These are phyloP conservation scores for Teratosphaeria viscida DNA, from an alignment of 2,329 filamentous ascomycete genomes.

Conservation along the genomic window DNA sequence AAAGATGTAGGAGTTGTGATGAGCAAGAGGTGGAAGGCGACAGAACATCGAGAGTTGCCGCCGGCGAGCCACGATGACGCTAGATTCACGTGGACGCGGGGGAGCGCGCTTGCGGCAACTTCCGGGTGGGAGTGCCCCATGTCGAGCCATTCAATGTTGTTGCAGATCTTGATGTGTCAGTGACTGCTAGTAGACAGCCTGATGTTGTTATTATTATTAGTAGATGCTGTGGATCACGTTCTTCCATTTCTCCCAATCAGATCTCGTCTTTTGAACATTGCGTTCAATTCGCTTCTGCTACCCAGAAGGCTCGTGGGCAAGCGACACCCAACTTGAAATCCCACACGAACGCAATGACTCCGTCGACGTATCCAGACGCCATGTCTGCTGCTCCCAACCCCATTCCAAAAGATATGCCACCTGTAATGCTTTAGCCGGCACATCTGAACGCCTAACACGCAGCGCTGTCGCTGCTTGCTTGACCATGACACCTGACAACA, in stretches of 20 bases:
- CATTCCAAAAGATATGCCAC: too few relatives aligned
- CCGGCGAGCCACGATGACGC: neutral
- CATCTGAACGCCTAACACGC: neutral
- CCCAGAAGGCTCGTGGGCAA: too few relatives aligned
- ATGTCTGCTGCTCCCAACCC: too few relatives aligned
- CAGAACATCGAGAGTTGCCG: neutral
- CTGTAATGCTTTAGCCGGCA: too few relatives aligned
- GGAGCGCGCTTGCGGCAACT: neutral
- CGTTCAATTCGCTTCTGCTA: neutral
- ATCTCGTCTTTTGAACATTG: neutral
- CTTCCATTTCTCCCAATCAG: neutral
- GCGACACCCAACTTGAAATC: neutral
- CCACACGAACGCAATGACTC: neutral
- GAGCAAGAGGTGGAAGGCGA: neutral
- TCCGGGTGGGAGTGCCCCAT: neutral
- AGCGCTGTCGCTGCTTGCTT: neutral
- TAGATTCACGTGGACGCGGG: neutral
- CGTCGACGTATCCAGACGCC: too few relatives aligned
- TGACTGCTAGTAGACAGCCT: neutral
- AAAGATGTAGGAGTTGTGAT: neutral
- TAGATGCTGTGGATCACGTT: neutral
- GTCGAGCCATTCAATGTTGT: neutral
- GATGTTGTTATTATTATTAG: neutral
- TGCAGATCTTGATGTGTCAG: neutral
- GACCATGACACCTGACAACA: neutral